Base-by-base conservation (phyloP, 345 rosid genomes). In the Syzygium grande region DNA sequence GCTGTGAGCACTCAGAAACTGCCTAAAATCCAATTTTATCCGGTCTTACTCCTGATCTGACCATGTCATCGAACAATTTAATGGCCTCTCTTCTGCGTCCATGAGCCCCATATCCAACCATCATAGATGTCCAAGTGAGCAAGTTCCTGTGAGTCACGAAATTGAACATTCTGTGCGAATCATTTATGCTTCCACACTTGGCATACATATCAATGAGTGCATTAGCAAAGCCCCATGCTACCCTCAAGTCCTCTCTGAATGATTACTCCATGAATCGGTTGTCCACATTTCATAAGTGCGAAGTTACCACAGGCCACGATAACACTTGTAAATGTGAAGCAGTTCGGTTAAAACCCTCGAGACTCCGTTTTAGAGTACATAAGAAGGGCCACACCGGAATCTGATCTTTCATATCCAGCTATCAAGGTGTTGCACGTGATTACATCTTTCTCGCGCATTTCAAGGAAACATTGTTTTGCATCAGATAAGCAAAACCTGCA, bases 101-200 rank as follows among this genome's bases (percentile, higher is more conserved):
- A 38, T 94, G 95, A 25, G 97, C 91, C 19, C 98, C 97, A 84
- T 94, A 98, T 83, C 98, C 98, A 87, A 94, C 92, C 98, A 97
- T 94, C 97, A 97, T 96, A 61, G 98, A 95, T 30, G 97, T 95
- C 99, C 99, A 98, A 79, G 97, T 95, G 15, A 96, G 93, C 87
- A 97, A 90, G 89, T 93, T 88, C 86, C 89, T 93, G 84, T 88
- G 88, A 51, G 87, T 49, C 90, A 94, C 90, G 78, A 92, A 92
- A 43, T 63, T 88, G 86, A 95, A 96, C 51, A 94, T 89, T 88
- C 91, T 94, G 52, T 85, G 83, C 0, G 95, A 91, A 86, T 93
- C 92, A 8, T 87, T 86, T 87, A 95, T 63, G 87, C 89, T 92
- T 43, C 99, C 99, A 52, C 99, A 94, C 92, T 94, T 94, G 63